Percentiles rank a stretch among this genome's conserved stretches.
These are phyloP conservation scores for Penstemon eatonii DNA, from an alignment of 257 asterid species.

Conservation along the genomic window DNA sequence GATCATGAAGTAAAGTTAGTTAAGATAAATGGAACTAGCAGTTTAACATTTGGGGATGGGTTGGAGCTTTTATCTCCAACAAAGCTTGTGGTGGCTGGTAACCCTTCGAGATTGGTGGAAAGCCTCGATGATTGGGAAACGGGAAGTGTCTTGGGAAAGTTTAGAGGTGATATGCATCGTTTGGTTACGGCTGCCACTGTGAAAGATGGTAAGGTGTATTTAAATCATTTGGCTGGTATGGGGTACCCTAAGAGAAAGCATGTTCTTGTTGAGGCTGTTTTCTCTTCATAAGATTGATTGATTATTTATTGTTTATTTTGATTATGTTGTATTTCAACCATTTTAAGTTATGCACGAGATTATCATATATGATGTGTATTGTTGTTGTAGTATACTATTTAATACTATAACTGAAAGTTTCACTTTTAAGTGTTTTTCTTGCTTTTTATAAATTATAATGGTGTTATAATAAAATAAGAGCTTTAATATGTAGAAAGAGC, in stretches of 20 bases:
- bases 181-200: conserved; percentile 67
- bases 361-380: too few relatives aligned
- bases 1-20: conserved; percentile 49
- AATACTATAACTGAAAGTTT: too few relatives aligned
- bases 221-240: conserved; percentile 78
- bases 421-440: too few relatives aligned
- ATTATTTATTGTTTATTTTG: too few relatives aligned
- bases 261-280: conserved; percentile 72
- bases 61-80: conserved; percentile 67
- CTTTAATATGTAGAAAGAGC: too few relatives aligned
- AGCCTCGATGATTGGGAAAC: conserved; percentile 78
- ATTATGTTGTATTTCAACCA: too few relatives aligned
- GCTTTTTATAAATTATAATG: too few relatives aligned
- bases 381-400: too few relatives aligned
- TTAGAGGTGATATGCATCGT: conserved; percentile 60
- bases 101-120: conserved; percentile 62
- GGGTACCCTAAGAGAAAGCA: conserved; percentile 89
- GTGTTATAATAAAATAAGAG: too few relatives aligned
- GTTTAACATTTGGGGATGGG: conserved; percentile 80
- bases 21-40: conserved; percentile 35
- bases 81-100: conserved; percentile 76
- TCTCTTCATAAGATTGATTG: conserved; percentile 30
- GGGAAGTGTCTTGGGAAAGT: conserved; percentile 52
- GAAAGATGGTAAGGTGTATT: conserved; percentile 77
- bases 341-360: too few relatives aligned